Percentiles rank a stretch among this genome's conserved stretches.
Conservation (phyloP, 805 yeast genomes). For the Saccharomycopsis guyanensis region DNA sequence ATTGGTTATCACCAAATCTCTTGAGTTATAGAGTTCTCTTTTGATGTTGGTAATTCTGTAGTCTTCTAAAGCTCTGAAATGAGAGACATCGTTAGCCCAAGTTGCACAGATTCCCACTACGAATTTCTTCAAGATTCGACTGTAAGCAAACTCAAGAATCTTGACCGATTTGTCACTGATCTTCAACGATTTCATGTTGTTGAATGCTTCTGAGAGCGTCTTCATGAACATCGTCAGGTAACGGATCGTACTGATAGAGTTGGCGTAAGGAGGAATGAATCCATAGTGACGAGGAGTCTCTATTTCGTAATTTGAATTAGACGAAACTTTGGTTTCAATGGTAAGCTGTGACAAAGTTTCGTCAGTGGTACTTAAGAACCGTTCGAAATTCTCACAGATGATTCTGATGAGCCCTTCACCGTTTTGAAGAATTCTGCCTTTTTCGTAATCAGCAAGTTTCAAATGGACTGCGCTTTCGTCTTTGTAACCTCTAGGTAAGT, state of each 20-base stretch:
- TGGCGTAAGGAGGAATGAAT: conserved; percentile 58
- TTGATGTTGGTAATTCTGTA: conserved; percentile 26
- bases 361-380: conserved; percentile 31
- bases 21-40: conserved; percentile 12
- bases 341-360: conserved; percentile 13
- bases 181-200: conserved; percentile 37
- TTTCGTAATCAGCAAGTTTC: conserved; percentile 36
- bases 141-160: conserved; percentile 28
- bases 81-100: conserved; percentile 43
- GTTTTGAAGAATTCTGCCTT: conserved; percentile 32
- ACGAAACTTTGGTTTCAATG: conserved; percentile 13
- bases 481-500: conserved; percentile 35
- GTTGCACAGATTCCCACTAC: conserved; percentile 41
- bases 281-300: conserved; percentile 36
- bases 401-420: conserved; percentile 34
- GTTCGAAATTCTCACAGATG: conserved; percentile 27
- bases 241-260: conserved; percentile 50
- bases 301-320: conserved; percentile 22
- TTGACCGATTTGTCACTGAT: conserved; percentile 30
- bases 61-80: conserved; percentile 32
- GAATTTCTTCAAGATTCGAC: conserved; percentile 35
- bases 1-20: conserved; percentile 16
- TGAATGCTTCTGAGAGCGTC: conserved; percentile 34
- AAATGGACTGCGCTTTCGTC: conserved; percentile 33
- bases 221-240: conserved; percentile 42